These are phyloP conservation scores for Suillus spraguei DNA, from an alignment of 768 basidiomycete genomes.

Conservation along the genomic window DNA sequence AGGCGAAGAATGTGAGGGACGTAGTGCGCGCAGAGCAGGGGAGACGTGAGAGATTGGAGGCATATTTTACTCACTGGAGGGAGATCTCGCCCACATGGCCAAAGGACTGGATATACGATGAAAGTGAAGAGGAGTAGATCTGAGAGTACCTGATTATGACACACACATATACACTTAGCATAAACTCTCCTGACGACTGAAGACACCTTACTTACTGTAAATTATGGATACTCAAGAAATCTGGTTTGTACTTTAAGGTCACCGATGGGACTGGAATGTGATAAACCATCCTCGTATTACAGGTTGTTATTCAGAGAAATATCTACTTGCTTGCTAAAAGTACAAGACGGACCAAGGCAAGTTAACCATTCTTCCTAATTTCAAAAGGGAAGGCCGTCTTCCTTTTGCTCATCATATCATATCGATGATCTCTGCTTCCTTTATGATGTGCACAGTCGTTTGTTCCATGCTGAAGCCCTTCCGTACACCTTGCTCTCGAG, in stretches of 20 bases:
- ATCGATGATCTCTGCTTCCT: neutral
- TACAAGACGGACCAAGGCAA: no score
- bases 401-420: neutral
- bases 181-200: neutral
- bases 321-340: neutral
- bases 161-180: neutral
- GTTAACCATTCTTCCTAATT: neutral
- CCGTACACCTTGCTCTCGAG: neutral
- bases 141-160: neutral
- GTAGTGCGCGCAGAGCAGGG: conserved; percentile 24
- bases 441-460: neutral
- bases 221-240: neutral
- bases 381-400: neutral
- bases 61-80: conserved; percentile 31
- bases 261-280: neutral
- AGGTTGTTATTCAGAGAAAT: neutral
- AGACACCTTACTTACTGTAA: neutral
- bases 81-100: conserved; percentile 27
- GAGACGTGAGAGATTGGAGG: conserved; percentile 30
- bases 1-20: conserved; percentile 25
- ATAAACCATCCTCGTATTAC: neutral
- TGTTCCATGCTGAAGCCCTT: neutral
- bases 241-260: neutral
- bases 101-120: conserved; percentile 23
- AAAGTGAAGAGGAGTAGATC: neutral